A percentile compares a stretch with the other conserved stretches of the same genome.
Conservation (phyloP, 2,329 filamentous ascomycete species). For the Fusarium sp. region DNA sequence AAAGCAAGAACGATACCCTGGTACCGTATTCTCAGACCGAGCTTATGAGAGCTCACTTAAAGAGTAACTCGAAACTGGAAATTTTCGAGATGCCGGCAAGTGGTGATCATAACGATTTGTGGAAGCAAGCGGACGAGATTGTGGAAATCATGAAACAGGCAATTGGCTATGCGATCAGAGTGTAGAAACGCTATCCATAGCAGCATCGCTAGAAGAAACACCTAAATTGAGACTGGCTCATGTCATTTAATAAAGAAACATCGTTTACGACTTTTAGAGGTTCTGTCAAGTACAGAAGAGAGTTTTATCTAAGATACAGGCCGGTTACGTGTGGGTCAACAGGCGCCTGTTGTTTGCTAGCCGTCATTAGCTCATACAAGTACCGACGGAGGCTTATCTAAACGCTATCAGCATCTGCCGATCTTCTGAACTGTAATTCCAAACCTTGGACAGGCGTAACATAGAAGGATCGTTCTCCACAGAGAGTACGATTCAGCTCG, state of each 20-base stretch:
- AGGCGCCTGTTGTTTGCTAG: not conserved
- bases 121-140: not conserved
- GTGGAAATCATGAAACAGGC: not conserved
- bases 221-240: not conserved
- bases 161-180: not conserved
- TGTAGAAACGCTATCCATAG: not conserved
- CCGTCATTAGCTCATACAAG: not conserved
- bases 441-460: not conserved
- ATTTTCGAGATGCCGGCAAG: not conserved
- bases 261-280: not conserved
- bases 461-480: not conserved
- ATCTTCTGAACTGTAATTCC: not conserved
- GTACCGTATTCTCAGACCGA: not conserved
- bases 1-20: not conserved
- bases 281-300: not conserved
- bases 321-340: not conserved
- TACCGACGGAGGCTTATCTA: not conserved
- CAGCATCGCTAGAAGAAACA: not conserved
- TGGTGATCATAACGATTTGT: slow-evolving; percentile 8
- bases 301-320: not conserved
- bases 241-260: not conserved
- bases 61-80: fast-evolving
- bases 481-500: not conserved
- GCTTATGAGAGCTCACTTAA: not conserved
- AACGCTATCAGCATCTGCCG: not conserved